Conservation (phyloP, 1,284 basidiomycete genomes). For the Ustilago xerochloae region DNA sequence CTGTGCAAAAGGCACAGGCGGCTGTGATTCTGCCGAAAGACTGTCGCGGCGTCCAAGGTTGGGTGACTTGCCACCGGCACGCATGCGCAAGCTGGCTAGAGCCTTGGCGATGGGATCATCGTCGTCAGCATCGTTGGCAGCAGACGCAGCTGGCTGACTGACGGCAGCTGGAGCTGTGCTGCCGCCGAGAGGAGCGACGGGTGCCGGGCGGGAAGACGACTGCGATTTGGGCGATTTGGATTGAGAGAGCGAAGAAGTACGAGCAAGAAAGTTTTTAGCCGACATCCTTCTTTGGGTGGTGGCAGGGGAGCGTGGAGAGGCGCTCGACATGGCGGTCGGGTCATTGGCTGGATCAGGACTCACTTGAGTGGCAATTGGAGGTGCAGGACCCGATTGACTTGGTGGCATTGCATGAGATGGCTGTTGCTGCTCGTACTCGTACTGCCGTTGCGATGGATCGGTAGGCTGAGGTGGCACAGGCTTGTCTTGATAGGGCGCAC, state of each 20-base stretch:
- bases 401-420: constrained; percentile 2
- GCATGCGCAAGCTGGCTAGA: constrained; percentile 72
- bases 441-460: constrained; percentile 9
- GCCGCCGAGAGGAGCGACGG: constrained; percentile 31
- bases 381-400: constrained; percentile 4
- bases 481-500: constrained; percentile 23
- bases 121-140: constrained; percentile 68
- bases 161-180: neutral
- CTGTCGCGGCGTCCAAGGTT: constrained; percentile 44
- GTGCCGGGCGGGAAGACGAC: constrained; percentile 28
- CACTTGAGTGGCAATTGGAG: constrained; percentile 27
- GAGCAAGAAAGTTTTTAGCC: constrained; percentile 55
- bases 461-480: constrained; percentile 32
- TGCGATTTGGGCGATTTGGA: constrained; percentile 31
- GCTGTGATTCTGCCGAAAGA: constrained; percentile 27
- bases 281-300: constrained; percentile 51
- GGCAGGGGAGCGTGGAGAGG: constrained; percentile 12
- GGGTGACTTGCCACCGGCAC: constrained; percentile 56
- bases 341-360: constrained; percentile 14
- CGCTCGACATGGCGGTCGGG: neutral
- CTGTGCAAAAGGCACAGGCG: constrained; percentile 32
- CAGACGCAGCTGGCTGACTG: constrained; percentile 3
- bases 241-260: constrained; percentile 58
- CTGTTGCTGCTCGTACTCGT: constrained; percentile 24
- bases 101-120: constrained; percentile 81